phyloP scores from a whole-genome alignment of 1,284 basidiomycete species.

The Wolfiporia cocos region DNA sequence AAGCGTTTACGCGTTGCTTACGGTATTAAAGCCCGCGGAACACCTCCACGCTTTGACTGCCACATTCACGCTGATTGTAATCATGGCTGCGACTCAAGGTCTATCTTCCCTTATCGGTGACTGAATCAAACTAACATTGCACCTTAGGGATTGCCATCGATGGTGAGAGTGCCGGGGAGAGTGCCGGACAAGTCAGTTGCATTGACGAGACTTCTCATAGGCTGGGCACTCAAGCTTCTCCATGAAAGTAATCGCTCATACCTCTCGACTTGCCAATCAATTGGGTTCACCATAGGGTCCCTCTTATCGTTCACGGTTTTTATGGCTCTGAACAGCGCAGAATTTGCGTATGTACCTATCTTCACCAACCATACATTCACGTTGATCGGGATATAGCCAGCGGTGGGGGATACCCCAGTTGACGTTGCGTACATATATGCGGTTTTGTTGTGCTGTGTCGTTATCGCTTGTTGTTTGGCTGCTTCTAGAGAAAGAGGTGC shows the following conservation, averaged over 20 bases:
- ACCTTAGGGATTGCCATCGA: conserved; percentile 93
- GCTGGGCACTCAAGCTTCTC: conserved; percentile 96
- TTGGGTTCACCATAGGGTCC: conserved; percentile 94
- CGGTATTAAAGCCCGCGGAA: conserved; percentile 58
- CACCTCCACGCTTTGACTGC: conserved; percentile 80
- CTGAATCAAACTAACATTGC: conserved; percentile 6
- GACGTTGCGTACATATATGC: conserved; percentile 77
- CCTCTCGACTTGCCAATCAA: conserved; percentile 97
- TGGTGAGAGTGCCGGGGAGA: conserved; percentile 49
- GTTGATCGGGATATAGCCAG: conserved; percentile 30
- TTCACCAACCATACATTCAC: conserved; percentile 2
- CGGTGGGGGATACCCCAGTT: conserved; percentile 89
- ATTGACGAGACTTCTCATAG: conserved; percentile 31
- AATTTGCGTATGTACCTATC: conserved; percentile 67
- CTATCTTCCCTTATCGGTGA: conserved; percentile 16
- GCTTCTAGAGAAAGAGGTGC: conserved; percentile 85
- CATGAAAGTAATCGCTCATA: conserved; percentile 95
- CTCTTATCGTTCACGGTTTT: conserved; percentile 98
- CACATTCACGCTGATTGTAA: conserved; percentile 87
- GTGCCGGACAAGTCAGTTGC: no score
- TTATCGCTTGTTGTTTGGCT: conserved; percentile 86
- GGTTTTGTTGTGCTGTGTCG: conserved; percentile 83
- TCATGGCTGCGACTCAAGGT: conserved; percentile 98
- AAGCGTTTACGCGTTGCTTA: not conserved
- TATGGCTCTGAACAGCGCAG: conserved; percentile 92